Evolutionary conservation across 176 grass and related monocot species (phyloP).

Genomic region (Oryza glumipatula): DNA sequence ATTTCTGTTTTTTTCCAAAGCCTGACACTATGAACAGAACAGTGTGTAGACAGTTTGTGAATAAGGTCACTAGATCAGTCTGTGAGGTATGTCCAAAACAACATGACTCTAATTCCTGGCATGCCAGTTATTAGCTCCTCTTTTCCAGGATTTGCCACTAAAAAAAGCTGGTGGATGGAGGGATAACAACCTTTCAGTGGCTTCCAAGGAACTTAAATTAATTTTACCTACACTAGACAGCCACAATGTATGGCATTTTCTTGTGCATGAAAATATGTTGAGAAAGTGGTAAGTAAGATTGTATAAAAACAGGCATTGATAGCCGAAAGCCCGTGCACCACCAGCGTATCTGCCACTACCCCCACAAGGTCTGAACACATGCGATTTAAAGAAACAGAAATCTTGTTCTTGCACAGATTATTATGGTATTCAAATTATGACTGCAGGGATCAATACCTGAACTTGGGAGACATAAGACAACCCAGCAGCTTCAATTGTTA

Average conservation of each 20-base stretch:
- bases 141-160: not conserved
- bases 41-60: not conserved
- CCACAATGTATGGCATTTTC: not conserved
- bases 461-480: constrained; percentile 95
- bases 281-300: constrained; percentile 17
- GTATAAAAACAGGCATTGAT: constrained; percentile 16
- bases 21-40: constrained; percentile 7
- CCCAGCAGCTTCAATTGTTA: constrained; percentile 96
- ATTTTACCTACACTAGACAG: not conserved
- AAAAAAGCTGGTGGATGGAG: not conserved
- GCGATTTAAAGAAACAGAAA: constrained; percentile 14
- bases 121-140: not conserved
- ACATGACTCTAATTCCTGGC: not conserved
- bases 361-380: not conserved
- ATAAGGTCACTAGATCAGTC: not conserved
- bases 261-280: not conserved
- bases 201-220: not conserved
- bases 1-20: not conserved
- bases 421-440: not conserved
- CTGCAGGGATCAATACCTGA: constrained; percentile 61
- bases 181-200: not conserved
- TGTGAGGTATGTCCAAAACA: not conserved
- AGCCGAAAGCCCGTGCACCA: not conserved
- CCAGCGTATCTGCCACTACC: constrained; percentile 6
- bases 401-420: constrained; percentile 19